A percentile compares a stretch with the other conserved stretches of the same genome.
phyloP scores from a whole-genome alignment of 1,139 yeast species.

The Scheffersomyces cryptocercus region DNA sequence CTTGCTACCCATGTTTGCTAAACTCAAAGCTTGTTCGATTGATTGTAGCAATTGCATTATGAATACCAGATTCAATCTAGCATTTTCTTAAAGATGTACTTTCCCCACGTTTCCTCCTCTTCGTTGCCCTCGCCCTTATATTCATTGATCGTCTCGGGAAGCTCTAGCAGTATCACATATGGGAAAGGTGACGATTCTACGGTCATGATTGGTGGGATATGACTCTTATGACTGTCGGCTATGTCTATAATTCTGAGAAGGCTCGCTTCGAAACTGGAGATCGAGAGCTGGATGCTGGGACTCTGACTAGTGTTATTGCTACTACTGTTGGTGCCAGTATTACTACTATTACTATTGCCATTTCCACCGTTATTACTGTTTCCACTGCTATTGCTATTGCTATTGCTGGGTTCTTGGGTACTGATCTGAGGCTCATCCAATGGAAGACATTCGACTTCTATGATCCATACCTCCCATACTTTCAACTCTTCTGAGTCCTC shows the following conservation, averaged over 20 bases:
- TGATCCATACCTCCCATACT: constrained; percentile 47
- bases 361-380: not conserved
- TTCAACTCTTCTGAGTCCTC: constrained; percentile 20
- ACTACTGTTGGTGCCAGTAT: constrained; percentile 1
- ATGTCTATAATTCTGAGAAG: constrained; percentile 49
- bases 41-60: too few relatives aligned
- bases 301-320: constrained; percentile 3
- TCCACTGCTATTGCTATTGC: not conserved
- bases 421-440: constrained; percentile 7
- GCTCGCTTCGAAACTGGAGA: constrained; percentile 41
- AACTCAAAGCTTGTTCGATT: too few relatives aligned
- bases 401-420: not conserved
- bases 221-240: constrained; percentile 59
- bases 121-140: constrained; percentile 7
- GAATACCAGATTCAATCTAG: constrained; percentile 24
- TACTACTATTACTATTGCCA: not conserved
- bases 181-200: constrained; percentile 71
- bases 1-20: too few relatives aligned
- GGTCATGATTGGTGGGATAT: constrained; percentile 74
- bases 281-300: constrained; percentile 23
- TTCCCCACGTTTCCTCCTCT: constrained; percentile 47
- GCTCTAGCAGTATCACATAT: constrained; percentile 37
- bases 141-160: constrained; percentile 9
- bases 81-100: constrained; percentile 45
- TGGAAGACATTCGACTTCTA: constrained; percentile 39